Percentiles rank a stretch among this genome's conserved stretches.
These are phyloP conservation scores for Nelumbo lutea DNA, from an alignment of 164 flowering plant species.

Conservation along the genomic window DNA sequence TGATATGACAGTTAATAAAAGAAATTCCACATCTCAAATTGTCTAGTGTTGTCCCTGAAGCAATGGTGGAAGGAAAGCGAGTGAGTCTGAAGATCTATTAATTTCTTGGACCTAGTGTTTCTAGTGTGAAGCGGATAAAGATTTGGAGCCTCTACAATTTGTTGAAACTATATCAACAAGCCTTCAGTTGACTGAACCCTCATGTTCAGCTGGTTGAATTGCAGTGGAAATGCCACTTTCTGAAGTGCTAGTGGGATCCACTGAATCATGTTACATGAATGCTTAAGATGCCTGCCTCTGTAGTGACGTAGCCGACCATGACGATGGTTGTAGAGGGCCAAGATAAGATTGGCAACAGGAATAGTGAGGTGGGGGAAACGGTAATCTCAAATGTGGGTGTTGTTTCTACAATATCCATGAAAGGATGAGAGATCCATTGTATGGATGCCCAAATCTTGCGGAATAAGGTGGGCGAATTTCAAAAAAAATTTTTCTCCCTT, in stretches of 20 bases:
- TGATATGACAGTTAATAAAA: background rate
- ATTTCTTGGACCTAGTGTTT: conserved; percentile 7
- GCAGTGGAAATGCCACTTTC: background rate
- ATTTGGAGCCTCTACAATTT: conserved; percentile 13
- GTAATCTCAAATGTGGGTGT: background rate
- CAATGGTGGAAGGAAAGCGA: background rate
- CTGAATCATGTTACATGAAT: background rate
- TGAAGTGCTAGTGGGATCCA: background rate
- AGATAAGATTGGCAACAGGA: background rate
- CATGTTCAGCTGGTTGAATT: background rate
- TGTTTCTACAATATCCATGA: background rate
- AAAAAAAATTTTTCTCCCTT: too few species aligned
- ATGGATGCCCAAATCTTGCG: too few species aligned
- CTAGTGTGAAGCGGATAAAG: conserved; percentile 9
- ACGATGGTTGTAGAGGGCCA: background rate
- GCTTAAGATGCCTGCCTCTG: background rate
- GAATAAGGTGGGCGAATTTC: too few species aligned
- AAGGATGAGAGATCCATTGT: too few species aligned
- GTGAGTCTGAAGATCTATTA: conserved; percentile 5
- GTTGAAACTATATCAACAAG: background rate
- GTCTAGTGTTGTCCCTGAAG: conserved; percentile 1
- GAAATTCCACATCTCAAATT: background rate
- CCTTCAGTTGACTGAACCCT: background rate
- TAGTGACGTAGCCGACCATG: background rate
- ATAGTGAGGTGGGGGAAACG: background rate